A percentile compares a stretch with the other conserved stretches of the same genome.
Evolutionary conservation across 2,329 filamentous ascomycete genomes (phyloP).

Genomic region (Alternaria triticimaculans): DNA sequence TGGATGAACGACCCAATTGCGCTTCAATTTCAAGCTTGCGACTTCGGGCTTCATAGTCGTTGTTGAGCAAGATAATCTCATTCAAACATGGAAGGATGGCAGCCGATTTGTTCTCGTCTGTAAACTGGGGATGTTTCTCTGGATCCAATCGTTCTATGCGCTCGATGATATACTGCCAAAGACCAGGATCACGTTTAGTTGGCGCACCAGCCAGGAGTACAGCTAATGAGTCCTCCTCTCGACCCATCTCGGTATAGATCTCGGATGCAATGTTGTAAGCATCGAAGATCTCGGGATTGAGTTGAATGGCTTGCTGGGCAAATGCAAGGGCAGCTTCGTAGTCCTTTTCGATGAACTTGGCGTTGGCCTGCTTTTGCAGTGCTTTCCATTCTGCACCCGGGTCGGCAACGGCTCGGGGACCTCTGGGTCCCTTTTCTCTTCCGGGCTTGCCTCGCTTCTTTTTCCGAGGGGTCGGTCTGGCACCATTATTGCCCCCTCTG

Average conservation of each 20-base stretch:
- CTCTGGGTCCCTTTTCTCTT: conserved; percentile 43
- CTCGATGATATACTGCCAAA: conserved; percentile 65
- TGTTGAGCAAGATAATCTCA: conserved; percentile 61
- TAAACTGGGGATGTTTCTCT: conserved; percentile 36
- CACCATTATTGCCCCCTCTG: conserved; percentile 27
- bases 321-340: conserved; percentile 57
- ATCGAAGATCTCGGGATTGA: conserved; percentile 68
- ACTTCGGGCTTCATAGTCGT: conserved; percentile 61
- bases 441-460: conserved; percentile 33
- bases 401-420: conserved; percentile 66
- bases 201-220: conserved; percentile 66
- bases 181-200: conserved; percentile 61
- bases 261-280: conserved; percentile 67
- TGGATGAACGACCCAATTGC: conserved; percentile 49
- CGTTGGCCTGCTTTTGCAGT: conserved; percentile 69
- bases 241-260: conserved; percentile 62
- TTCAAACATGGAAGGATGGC: conserved; percentile 41
- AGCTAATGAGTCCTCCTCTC: conserved; percentile 62
- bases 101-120: conserved; percentile 34
- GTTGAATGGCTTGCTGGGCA: conserved; percentile 44
- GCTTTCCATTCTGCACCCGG: conserved; percentile 75
- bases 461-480: conserved; percentile 24
- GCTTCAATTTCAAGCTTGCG: conserved; percentile 63
- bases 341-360: conserved; percentile 68
- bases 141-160: conserved; percentile 58